Conservation (phyloP, 257 asterid species). For the Scutellaria barbata region DNA sequence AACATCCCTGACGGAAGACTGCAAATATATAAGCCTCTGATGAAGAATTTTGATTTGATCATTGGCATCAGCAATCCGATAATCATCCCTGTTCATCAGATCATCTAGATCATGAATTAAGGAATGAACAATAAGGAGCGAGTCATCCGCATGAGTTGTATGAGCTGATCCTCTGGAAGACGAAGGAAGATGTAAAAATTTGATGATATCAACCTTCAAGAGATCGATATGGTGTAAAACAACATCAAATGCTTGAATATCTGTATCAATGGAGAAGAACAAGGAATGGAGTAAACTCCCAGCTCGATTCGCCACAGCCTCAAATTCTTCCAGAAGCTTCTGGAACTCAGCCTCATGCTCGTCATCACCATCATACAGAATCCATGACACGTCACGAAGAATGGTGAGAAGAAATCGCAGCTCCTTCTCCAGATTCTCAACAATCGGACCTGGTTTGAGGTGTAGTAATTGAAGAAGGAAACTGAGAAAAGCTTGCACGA, state of each 20-base stretch:
- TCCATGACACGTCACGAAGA: slow-evolving; percentile 6
- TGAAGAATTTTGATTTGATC: background rate
- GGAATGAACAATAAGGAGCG: background rate
- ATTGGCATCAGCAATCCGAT: background rate
- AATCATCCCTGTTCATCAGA: background rate
- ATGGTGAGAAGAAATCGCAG: slow-evolving; percentile 12
- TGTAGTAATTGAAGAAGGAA: slow-evolving; percentile 7
- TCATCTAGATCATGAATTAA: background rate
- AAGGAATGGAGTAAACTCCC: background rate
- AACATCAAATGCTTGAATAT: background rate
- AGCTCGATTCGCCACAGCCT: slow-evolving; percentile 14
- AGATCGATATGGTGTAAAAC: background rate
- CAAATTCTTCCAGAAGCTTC: background rate
- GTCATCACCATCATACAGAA: too few relatives aligned
- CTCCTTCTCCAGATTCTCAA: background rate
- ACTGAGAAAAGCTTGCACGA: background rate
- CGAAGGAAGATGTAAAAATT: background rate
- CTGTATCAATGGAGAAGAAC: background rate
- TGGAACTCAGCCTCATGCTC: background rate
- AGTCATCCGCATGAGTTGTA: background rate
- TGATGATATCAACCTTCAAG: background rate
- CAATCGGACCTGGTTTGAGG: background rate
- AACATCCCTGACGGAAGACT: background rate
- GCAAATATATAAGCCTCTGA: background rate
- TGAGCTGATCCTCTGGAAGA: background rate